Conservation (phyloP, 805 yeast genomes). For the Candida parachauliodes region DNA sequence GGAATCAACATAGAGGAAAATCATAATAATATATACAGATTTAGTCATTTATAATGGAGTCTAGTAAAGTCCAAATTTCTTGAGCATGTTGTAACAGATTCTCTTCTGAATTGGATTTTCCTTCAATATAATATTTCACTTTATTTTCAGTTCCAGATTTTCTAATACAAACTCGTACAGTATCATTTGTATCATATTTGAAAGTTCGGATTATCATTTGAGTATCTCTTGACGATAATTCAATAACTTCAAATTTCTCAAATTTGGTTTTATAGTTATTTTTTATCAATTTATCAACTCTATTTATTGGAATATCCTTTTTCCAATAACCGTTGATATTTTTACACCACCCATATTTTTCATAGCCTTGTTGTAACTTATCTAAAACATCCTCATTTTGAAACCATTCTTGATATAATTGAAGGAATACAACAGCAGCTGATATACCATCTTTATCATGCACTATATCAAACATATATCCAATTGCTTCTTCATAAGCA, state of each 20-base stretch:
- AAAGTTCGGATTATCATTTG: slow-evolving; percentile 83
- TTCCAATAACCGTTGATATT: slow-evolving; percentile 85
- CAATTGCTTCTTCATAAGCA: slow-evolving; percentile 94
- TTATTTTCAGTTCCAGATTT: slow-evolving; percentile 98
- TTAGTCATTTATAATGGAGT: background rate
- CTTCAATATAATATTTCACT: slow-evolving; percentile 87
- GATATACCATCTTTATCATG: slow-evolving; percentile 93
- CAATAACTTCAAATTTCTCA: slow-evolving; percentile 67
- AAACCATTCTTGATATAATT: slow-evolving; percentile 58
- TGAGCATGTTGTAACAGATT: slow-evolving; percentile 9
- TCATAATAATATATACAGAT: background rate
- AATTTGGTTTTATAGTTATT: slow-evolving; percentile 46
- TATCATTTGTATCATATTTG: slow-evolving; percentile 9
- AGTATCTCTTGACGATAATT: slow-evolving; percentile 68
- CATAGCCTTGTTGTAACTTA: slow-evolving; percentile 55
- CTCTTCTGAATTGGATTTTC: slow-evolving; percentile 45
- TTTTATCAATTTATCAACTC: slow-evolving; percentile 56
- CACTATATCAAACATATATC: slow-evolving; percentile 80
- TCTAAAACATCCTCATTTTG: slow-evolving; percentile 36
- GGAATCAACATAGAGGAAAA: slow-evolving; percentile 3
- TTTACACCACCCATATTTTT: slow-evolving; percentile 73
- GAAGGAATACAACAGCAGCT: slow-evolving; percentile 74
- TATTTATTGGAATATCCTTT: slow-evolving; percentile 49
- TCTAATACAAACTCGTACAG: slow-evolving; percentile 74
- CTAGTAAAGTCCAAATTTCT: background rate